phyloP scores from a whole-genome alignment of 768 basidiomycete species.

The Psilocybe cyanescens region DNA sequence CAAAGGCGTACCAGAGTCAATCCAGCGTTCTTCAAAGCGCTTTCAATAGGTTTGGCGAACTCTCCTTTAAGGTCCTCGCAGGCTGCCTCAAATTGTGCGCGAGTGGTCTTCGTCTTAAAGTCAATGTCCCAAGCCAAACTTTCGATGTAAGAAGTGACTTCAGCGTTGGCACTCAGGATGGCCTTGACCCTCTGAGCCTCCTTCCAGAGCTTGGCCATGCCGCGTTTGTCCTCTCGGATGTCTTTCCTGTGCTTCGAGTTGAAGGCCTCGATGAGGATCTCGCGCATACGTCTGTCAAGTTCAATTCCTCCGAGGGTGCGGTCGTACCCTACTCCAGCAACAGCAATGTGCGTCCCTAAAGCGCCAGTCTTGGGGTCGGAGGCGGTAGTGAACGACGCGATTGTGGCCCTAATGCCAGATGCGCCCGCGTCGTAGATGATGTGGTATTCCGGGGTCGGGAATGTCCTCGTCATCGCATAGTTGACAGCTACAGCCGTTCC shows the following conservation, averaged over 20 bases:
- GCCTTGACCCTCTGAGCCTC: constrained; percentile 91
- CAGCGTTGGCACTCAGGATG: constrained; percentile 91
- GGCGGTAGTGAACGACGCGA: constrained; percentile 67
- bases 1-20: constrained; percentile 60
- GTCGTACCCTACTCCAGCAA: constrained; percentile 85
- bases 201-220: constrained; percentile 93
- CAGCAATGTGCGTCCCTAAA: constrained; percentile 70
- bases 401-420: constrained; percentile 75
- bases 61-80: constrained; percentile 66
- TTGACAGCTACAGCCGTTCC: constrained; percentile 96
- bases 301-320: constrained; percentile 78
- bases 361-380: constrained; percentile 54
- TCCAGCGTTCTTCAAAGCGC: constrained; percentile 70
- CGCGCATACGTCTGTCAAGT: constrained; percentile 81
- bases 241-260: constrained; percentile 70
- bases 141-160: constrained; percentile 83
- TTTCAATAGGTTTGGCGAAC: constrained; percentile 74
- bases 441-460: constrained; percentile 81
- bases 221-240: constrained; percentile 74
- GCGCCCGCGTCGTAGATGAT: constrained; percentile 96
- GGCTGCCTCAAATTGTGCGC: constrained; percentile 77
- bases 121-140: constrained; percentile 91
- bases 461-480: constrained; percentile 95
- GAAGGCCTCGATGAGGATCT: constrained; percentile 79
- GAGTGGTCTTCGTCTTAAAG: constrained; percentile 77